phyloP scores from a whole-genome alignment of 164 flowering plant genomes.

The Aristolochia californica region DNA sequence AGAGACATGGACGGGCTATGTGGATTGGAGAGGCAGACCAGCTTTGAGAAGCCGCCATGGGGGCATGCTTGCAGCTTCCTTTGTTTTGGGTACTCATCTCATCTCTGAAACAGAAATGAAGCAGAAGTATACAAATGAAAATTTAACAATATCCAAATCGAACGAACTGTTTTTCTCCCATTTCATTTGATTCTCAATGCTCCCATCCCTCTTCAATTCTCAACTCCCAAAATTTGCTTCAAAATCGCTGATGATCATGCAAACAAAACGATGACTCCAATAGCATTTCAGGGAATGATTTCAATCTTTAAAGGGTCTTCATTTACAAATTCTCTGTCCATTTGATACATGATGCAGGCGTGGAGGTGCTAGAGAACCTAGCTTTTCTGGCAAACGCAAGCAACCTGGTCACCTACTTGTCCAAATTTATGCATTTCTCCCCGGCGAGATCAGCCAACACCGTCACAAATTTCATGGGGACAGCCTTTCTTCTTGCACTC shows the following conservation, averaged over 20 bases:
- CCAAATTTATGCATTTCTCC: constrained; percentile 54
- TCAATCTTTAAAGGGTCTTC: neutral
- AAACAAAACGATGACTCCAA: no score
- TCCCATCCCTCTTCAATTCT: neutral
- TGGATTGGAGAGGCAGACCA: constrained; percentile 60
- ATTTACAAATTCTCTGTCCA: neutral
- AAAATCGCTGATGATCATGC: no score
- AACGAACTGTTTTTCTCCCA: neutral
- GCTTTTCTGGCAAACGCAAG: constrained; percentile 80
- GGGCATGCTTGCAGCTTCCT: constrained; percentile 69
- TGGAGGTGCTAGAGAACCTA: constrained; percentile 74
- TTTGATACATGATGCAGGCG: constrained; percentile 25
- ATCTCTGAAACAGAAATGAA: neutral
- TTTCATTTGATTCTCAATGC: neutral
- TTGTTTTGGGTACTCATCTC: constrained; percentile 40
- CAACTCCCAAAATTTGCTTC: no score
- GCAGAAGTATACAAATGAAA: neutral
- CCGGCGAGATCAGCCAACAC: constrained; percentile 56
- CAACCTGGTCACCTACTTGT: constrained; percentile 66
- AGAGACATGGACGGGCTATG: constrained; percentile 53
- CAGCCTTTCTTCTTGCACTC: constrained; percentile 74
- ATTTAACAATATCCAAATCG: neutral
- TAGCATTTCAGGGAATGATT: no score
- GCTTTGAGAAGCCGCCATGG: constrained; percentile 66
- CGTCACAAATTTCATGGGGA: constrained; percentile 90